Evolutionary conservation across 805 yeast genomes (phyloP), one percentile per base, ranked within the genome.

Genomic region (Monosporozyma yasuniensis): DNA sequence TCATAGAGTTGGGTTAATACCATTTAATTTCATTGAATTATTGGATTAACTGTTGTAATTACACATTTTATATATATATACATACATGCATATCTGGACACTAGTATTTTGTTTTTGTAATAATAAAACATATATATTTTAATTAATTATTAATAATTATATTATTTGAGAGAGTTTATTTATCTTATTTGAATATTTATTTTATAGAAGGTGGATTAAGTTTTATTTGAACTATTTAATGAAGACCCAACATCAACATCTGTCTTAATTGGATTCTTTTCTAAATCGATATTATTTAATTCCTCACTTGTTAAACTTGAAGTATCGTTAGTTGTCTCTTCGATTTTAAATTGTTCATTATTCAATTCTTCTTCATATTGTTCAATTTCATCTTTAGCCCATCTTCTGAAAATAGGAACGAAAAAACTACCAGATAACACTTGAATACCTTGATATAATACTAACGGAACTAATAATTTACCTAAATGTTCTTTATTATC

Each of bases 381-480:
- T 25, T 54, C 60, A 10, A 52, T 51, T 19, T 62, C 68, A 42
- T 64, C 64, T 11, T 42, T 37, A 5, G 57, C 77, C 96, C 96
- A 89, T 54, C 74, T 72, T 55, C 77, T 79, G 77, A 87, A 81
- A 35, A 79, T 68, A 2, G 75, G 74, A 10, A 84, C 84, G 54
- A 87, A 69, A 6, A 85, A 63, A 58, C 85, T 87, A 0, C 96
- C 96, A 23, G 86, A 77, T 46, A 87, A 71, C 18, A 89, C 95
- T 70, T 89, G 96, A 61, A 85, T 89, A 19, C 88, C 82, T 67
- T 87, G 96, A 64, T 86, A 89, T 49, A 89, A 70, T 7, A 89
- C 96, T 60, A 89, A 72, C 0, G 96, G 91, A 16, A 87, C 89
- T 41, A 89, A 69, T 39, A 89, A 67, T 47, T 77, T 76, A 16